Evolutionary conservation across 73 alveolate species (phyloP).

Genomic region (Paramecium sexaurelia): DNA sequence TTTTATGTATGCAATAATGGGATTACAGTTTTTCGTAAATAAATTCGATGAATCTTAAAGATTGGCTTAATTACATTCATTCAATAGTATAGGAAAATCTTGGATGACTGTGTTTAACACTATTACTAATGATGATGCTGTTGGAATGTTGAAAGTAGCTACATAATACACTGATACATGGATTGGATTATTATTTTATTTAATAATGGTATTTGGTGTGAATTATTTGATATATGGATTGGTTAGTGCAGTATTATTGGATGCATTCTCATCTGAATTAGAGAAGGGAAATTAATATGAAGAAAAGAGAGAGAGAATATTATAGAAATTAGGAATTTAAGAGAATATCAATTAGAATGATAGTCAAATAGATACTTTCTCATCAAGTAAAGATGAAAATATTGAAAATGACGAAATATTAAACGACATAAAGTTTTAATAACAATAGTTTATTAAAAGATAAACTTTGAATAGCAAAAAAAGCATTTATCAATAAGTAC

Average conservation of each 20-base stretch:
- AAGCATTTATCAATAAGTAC: not conserved
- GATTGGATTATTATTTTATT: not conserved
- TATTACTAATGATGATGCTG: conserved; percentile 56
- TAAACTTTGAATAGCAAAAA: not conserved
- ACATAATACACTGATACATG: not conserved
- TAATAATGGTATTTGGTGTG: not conserved
- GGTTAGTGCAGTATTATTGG: conserved; percentile 48
- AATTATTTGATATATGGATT: conserved; percentile 37
- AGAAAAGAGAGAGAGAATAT: not conserved
- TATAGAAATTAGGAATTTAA: not conserved
- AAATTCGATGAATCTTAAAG: conserved; percentile 20
- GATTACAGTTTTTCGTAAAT: conserved; percentile 28
- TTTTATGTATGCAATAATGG: conserved; percentile 46
- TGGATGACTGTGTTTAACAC: conserved; percentile 49
- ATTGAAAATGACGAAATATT: not conserved
- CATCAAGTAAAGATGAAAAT: not conserved
- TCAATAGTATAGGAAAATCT: conserved; percentile 49
- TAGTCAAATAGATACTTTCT: not conserved
- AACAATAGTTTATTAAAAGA: not conserved
- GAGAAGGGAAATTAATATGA: not conserved
- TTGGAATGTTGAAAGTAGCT: conserved; percentile 20
- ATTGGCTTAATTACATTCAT: conserved; percentile 37
- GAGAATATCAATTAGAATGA: not conserved
- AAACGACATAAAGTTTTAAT: not conserved
- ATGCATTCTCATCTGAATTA: conserved; percentile 58